phyloP scores from a whole-genome alignment of 441 rosid species.

The Corymbia citriodora region DNA sequence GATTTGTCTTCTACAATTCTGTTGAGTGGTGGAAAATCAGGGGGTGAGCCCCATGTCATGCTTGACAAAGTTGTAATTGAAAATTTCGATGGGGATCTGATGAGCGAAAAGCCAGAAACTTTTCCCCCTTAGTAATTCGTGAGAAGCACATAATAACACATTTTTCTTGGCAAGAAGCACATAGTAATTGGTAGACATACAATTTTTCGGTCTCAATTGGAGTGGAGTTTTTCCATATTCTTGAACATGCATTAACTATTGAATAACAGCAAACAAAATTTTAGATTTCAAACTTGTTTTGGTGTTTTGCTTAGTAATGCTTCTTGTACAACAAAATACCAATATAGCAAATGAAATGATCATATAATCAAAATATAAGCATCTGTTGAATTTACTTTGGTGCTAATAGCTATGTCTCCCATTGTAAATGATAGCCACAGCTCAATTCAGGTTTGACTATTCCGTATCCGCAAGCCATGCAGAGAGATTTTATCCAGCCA shows the following conservation, averaged over 20 bases:
- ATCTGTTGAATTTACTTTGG: not conserved
- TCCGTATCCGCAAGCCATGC: conserved; percentile 40
- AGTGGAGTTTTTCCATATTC: not conserved
- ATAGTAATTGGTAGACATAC: not conserved
- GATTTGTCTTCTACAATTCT: not conserved
- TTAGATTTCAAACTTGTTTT: not conserved
- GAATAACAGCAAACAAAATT: not conserved
- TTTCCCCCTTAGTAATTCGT: not conserved
- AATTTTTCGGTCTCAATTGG: not conserved
- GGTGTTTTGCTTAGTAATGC: not conserved
- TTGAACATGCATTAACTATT: not conserved
- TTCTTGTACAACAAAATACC: not conserved
- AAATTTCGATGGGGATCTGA: not conserved
- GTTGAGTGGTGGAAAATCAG: not conserved
- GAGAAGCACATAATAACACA: not conserved
- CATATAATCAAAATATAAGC: not conserved
- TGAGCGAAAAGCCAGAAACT: not conserved
- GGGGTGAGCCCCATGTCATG: not conserved
- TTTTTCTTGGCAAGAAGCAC: not conserved
- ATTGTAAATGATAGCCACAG: not conserved
- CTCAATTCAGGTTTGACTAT: conserved; percentile 55
- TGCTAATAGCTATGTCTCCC: not conserved
- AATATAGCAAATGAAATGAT: not conserved
- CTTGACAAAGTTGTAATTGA: not conserved
- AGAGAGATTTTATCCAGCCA: conserved; percentile 66